A percentile compares a stretch with the other conserved stretches of the same genome.
phyloP scores from a whole-genome alignment of 305 asterid genomes.

The Rubia balearica region DNA sequence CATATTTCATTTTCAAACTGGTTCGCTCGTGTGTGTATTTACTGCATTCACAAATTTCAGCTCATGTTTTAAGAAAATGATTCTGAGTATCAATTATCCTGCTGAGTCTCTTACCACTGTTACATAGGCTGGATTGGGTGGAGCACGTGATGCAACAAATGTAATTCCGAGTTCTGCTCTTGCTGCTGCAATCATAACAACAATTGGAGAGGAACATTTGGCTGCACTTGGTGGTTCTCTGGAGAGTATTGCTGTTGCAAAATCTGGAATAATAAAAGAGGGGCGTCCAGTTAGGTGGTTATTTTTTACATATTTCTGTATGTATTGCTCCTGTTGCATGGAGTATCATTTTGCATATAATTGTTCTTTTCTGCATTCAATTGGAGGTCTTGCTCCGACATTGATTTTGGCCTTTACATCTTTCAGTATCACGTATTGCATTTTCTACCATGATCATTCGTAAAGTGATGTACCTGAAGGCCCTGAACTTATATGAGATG shows the following conservation, averaged over 20 bases:
- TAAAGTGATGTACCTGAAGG: conserved; percentile 5
- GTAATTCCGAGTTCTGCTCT: conserved; percentile 56
- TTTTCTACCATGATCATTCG: background rate
- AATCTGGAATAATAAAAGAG: conserved; percentile 87
- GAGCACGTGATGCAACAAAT: conserved; percentile 97
- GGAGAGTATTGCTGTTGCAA: conserved; percentile 85
- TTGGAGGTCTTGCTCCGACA: background rate
- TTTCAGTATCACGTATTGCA: background rate
- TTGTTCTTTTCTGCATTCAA: background rate
- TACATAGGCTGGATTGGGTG: conserved; percentile 88
- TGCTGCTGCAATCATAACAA: conserved; percentile 71
- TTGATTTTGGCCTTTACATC: background rate
- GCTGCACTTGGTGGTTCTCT: conserved; percentile 92
- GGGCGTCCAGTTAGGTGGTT: conserved; percentile 94
- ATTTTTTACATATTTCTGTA: conserved; percentile 15
- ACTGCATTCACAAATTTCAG: too few species aligned
- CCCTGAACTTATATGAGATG: conserved; percentile 13
- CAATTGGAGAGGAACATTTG: conserved; percentile 88
- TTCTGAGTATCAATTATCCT: too few species aligned
- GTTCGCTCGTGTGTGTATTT: too few species aligned
- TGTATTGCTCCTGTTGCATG: conserved; percentile 13
- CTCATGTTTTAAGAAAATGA: too few species aligned
- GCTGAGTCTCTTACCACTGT: background rate
- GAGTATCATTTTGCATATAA: background rate
- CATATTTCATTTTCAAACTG: too few species aligned